phyloP scores from a whole-genome alignment of 768 basidiomycete genomes.

The Suillus bovinus region DNA sequence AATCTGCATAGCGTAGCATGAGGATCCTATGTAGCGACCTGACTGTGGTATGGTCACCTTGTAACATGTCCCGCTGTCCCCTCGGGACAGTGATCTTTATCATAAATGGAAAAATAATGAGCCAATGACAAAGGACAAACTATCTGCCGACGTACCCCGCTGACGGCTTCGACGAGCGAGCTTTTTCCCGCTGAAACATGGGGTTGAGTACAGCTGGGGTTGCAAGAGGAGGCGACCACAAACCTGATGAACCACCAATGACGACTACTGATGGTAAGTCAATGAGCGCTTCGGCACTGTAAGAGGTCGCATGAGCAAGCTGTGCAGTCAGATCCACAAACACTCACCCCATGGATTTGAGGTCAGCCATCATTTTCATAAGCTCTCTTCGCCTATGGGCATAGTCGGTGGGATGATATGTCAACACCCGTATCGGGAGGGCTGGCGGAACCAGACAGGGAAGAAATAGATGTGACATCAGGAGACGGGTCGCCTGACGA shows the following conservation, averaged over 20 bases:
- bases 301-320: conserved; percentile 1
- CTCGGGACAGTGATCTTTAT: conserved; percentile 43
- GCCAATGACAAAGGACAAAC: background rate
- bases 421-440: background rate
- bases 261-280: conserved; percentile 52
- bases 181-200: conserved; percentile 37
- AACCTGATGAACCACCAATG: conserved; percentile 55
- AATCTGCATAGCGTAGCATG: conserved; percentile 15
- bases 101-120: background rate
- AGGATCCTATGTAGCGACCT: background rate
- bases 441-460: background rate
- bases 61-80: conserved; percentile 51
- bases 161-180: conserved; percentile 48
- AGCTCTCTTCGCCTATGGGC: conserved; percentile 40
- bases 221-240: conserved; percentile 11
- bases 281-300: conserved; percentile 43
- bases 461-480: conserved; percentile 1
- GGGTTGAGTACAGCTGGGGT: conserved; percentile 1
- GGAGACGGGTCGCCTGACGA: background rate
- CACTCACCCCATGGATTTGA: conserved; percentile 37
- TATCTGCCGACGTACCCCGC: conserved; percentile 35
- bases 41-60: background rate
- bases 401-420: conserved; percentile 38
- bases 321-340: background rate
- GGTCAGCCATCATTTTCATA: conserved; percentile 39